Conservation (phyloP, 179 eudicot genomes). For the Carnegiea gigantea region DNA sequence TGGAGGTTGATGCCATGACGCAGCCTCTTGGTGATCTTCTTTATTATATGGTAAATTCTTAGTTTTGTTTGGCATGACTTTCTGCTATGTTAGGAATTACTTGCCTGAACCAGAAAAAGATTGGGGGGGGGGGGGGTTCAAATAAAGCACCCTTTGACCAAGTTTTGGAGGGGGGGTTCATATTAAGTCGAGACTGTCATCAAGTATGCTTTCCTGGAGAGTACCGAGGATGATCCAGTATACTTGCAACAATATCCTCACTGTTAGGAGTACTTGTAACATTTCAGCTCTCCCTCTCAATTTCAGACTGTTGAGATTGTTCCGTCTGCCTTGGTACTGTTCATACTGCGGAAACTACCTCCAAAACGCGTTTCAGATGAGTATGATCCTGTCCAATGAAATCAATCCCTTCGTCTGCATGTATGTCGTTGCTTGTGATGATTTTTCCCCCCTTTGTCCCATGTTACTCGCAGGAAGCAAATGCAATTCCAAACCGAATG, state of each 20-base stretch:
- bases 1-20: slow-evolving; percentile 52
- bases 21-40: slow-evolving; percentile 61
- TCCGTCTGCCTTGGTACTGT: slow-evolving; percentile 74
- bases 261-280: background rate
- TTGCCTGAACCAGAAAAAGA: background rate
- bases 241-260: background rate
- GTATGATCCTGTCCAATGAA: slow-evolving; percentile 57
- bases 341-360: slow-evolving; percentile 67
- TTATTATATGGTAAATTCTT: slow-evolving; percentile 55
- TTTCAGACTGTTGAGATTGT: slow-evolving; percentile 66
- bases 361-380: slow-evolving; percentile 63
- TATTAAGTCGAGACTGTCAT: background rate
- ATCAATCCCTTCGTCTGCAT: background rate
- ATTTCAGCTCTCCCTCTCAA: background rate
- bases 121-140: background rate
- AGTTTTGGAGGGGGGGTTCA: background rate
- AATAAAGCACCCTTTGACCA: background rate
- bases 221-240: background rate
- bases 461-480: background rate
- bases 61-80: background rate
- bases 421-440: background rate
- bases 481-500: background rate
- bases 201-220: background rate
- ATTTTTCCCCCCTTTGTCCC: background rate
- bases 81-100: background rate